Percentiles rank a stretch among this genome's conserved stretches.
phyloP scores from a whole-genome alignment of 169 alveolate species.

The Ichthyophthirius multifiliis region DNA sequence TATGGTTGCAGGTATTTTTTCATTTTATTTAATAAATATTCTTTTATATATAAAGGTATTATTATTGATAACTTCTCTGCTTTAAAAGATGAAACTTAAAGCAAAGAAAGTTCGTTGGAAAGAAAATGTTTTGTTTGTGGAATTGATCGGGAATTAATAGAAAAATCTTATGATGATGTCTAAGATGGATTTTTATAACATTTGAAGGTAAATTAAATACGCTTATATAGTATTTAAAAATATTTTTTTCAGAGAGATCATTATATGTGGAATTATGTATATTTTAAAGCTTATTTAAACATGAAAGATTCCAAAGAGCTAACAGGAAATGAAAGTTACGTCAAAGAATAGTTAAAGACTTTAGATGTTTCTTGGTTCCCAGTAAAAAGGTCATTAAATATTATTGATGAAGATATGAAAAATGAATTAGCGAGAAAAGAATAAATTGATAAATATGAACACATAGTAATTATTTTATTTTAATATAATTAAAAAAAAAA shows the following conservation, averaged over 20 bases:
- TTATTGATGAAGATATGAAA: constrained; percentile 30
- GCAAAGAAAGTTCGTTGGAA: not conserved
- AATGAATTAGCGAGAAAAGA: constrained; percentile 1
- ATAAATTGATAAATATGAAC: too few species aligned
- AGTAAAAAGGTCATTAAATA: constrained; percentile 14
- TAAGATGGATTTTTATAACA: constrained; percentile 25
- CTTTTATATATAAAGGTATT: constrained; percentile 12
- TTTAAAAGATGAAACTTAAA: constrained; percentile 20
- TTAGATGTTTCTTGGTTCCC: constrained; percentile 47
- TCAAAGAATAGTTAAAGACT: not conserved
- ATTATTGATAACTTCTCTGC: constrained; percentile 40
- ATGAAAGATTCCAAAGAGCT: constrained; percentile 23
- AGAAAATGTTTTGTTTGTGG: constrained; percentile 32
- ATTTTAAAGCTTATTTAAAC: constrained; percentile 22
- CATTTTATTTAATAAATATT: not conserved
- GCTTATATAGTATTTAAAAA: not conserved
- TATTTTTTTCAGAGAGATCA: constrained; percentile 10
- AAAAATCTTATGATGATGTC: constrained; percentile 16
- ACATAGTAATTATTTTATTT: constrained; percentile 4
- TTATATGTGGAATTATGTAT: constrained; percentile 45
- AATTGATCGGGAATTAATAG: constrained; percentile 27
- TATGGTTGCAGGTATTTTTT: constrained; percentile 36
- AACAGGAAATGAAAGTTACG: constrained; percentile 48
- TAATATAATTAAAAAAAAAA: too few species aligned
- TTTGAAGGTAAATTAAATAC: constrained; percentile 1